Conservation (phyloP, 2,329 filamentous ascomycete genomes). For the Aspergillus arachidicola region DNA sequence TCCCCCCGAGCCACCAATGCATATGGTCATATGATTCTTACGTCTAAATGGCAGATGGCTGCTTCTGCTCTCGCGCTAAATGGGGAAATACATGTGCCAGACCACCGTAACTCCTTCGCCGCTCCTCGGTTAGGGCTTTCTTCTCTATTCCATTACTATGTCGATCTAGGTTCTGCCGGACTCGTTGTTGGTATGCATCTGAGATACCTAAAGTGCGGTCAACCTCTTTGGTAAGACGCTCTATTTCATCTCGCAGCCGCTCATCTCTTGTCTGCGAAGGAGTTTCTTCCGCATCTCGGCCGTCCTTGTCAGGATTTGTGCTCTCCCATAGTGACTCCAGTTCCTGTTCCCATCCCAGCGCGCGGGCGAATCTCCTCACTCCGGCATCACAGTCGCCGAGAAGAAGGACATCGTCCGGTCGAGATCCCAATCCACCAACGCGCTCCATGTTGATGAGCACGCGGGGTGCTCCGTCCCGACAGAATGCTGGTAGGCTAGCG, state of each 20-base stretch:
- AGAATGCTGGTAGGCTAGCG: slow-evolving; percentile 72
- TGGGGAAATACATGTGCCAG: slow-evolving; percentile 42
- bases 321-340: slow-evolving; percentile 74
- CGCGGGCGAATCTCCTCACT: slow-evolving; percentile 74
- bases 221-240: slow-evolving; percentile 60
- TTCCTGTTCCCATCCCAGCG: slow-evolving; percentile 83
- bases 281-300: slow-evolving; percentile 43
- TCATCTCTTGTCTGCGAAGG: slow-evolving; percentile 56
- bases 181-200: slow-evolving; percentile 47
- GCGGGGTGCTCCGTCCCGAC: slow-evolving; percentile 66
- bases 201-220: slow-evolving; percentile 57
- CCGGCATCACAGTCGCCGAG: slow-evolving; percentile 83
- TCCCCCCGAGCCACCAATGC: not conserved
- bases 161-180: slow-evolving; percentile 34
- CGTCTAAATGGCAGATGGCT: slow-evolving; percentile 8
- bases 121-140: not conserved
- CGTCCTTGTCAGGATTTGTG: slow-evolving; percentile 65
- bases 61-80: slow-evolving; percentile 23
- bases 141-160: slow-evolving; percentile 13
- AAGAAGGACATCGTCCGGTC: slow-evolving; percentile 80
- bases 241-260: slow-evolving; percentile 58
- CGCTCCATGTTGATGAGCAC: slow-evolving; percentile 84
- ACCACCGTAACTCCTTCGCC: slow-evolving; percentile 18
- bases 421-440: slow-evolving; percentile 76
- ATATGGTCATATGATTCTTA: slow-evolving; percentile 1